Evolutionary conservation across 2,329 filamentous ascomycete species (phyloP).

Genomic region (Ascochyta clinopodiicola): DNA sequence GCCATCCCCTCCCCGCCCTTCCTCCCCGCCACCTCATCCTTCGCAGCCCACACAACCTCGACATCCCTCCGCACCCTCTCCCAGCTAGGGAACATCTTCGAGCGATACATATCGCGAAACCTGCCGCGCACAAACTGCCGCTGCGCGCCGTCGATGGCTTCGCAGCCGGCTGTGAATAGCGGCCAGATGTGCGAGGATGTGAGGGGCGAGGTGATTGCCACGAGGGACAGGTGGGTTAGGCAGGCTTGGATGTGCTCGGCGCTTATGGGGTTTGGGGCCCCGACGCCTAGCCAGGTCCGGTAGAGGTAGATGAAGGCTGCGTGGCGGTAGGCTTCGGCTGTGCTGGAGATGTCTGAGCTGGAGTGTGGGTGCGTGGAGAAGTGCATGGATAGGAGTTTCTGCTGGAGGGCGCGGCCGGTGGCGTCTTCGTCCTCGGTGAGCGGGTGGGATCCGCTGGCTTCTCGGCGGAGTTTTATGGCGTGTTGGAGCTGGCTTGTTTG

Average conservation of each 20-base stretch:
- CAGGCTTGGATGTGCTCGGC: slow-evolving; percentile 37
- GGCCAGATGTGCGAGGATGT: slow-evolving; percentile 42
- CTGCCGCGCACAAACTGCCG: slow-evolving; percentile 36
- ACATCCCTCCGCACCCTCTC: slow-evolving; percentile 37
- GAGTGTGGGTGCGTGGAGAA: slow-evolving; percentile 19
- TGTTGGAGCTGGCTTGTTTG: slow-evolving; percentile 36
- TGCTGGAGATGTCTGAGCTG: slow-evolving; percentile 25
- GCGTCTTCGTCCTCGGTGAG: slow-evolving; percentile 29
- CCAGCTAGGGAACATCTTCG: slow-evolving; percentile 34
- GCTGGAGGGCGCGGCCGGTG: slow-evolving; percentile 28
- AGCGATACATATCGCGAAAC: slow-evolving; percentile 32
- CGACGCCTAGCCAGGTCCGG: slow-evolving; percentile 40
- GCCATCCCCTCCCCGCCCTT: slow-evolving; percentile 34
- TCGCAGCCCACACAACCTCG: slow-evolving; percentile 38
- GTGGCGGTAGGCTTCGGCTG: slow-evolving; percentile 40
- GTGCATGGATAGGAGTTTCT: slow-evolving; percentile 25
- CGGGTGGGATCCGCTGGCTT: background rate
- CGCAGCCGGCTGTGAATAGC: slow-evolving; percentile 42
- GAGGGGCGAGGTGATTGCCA: slow-evolving; percentile 31
- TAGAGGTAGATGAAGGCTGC: slow-evolving; percentile 46
- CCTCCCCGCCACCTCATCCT: slow-evolving; percentile 32
- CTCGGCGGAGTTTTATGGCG: slow-evolving; percentile 23
- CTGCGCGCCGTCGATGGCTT: slow-evolving; percentile 27
- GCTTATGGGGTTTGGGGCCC: slow-evolving; percentile 39
- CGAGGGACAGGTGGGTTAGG: slow-evolving; percentile 23